These are phyloP conservation scores for Jamesozyma lodderae DNA, from an alignment of 805 yeast genomes.

Conservation along the genomic window DNA sequence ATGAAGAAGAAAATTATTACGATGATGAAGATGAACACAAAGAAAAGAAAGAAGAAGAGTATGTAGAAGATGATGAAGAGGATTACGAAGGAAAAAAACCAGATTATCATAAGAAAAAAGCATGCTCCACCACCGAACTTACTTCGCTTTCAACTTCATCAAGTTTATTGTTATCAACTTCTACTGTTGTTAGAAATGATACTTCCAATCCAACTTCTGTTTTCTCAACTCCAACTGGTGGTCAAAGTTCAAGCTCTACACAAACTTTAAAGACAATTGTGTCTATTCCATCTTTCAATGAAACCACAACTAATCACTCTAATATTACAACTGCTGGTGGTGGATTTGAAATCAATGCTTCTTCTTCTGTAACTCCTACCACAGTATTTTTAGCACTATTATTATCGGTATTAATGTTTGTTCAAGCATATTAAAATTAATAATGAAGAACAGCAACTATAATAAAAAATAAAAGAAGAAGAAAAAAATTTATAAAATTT, in stretches of 20 bases:
- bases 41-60: neutral
- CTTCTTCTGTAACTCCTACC: constrained; percentile 11
- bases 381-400: constrained; percentile 12
- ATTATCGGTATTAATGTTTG: constrained; percentile 10
- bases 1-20: neutral
- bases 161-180: too few species aligned
- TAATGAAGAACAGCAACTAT: neutral
- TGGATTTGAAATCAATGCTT: constrained; percentile 9
- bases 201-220: too few species aligned
- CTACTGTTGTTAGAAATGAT: too few species aligned
- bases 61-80: neutral
- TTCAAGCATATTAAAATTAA: constrained; percentile 7
- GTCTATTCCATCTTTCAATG: neutral
- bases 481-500: too few species aligned
- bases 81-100: constrained; percentile 1
- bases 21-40: constrained; percentile 2
- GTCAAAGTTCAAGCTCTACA: neutral
- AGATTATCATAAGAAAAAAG: neutral
- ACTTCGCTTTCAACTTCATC: neutral
- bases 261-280: neutral
- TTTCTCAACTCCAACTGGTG: neutral
- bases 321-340: neutral
- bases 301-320: neutral
- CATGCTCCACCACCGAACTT: neutral
- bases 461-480: neutral